Percentiles rank a stretch among this genome's conserved stretches.
phyloP scores from a whole-genome alignment of 176 grass and related monocot species.

The Ampelocalamus luodianensis region DNA sequence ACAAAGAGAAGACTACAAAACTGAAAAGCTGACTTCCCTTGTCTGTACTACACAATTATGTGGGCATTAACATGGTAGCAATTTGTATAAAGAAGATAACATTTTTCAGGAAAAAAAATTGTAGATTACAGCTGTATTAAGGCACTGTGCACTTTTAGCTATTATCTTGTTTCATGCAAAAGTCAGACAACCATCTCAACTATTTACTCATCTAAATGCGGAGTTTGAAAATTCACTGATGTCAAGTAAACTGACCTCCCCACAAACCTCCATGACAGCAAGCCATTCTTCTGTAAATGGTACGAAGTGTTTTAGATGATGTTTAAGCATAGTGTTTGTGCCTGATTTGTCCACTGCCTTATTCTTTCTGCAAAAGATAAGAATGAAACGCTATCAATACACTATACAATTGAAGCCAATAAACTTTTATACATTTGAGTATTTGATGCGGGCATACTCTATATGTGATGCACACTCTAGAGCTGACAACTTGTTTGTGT shows the following conservation, averaged over 20 bases:
- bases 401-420: slow-evolving; percentile 30
- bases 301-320: slow-evolving; percentile 55
- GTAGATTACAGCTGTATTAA: background rate
- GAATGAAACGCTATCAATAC: slow-evolving; percentile 33
- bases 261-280: slow-evolving; percentile 69
- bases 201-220: slow-evolving; percentile 4
- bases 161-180: slow-evolving; percentile 13
- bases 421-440: background rate
- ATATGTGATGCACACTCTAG: slow-evolving; percentile 15
- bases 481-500: slow-evolving; percentile 41
- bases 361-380: slow-evolving; percentile 51
- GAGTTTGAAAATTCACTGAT: background rate
- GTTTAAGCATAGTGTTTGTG: slow-evolving; percentile 42
- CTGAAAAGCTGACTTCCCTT: background rate
- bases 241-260: slow-evolving; percentile 66
- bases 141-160: slow-evolving; percentile 11
- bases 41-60: background rate
- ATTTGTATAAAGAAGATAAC: background rate
- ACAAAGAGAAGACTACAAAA: background rate
- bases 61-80: background rate
- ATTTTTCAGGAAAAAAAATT: background rate
- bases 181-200: slow-evolving; percentile 14
- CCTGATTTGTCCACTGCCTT: slow-evolving; percentile 28
- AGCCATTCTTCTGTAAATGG: slow-evolving; percentile 95
- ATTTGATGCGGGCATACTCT: slow-evolving; percentile 42